A percentile compares a stretch with the other conserved stretches of the same genome.
Evolutionary conservation across 1,284 basidiomycete genomes (phyloP).

Genomic region (Malassezia arunalokei): DNA sequence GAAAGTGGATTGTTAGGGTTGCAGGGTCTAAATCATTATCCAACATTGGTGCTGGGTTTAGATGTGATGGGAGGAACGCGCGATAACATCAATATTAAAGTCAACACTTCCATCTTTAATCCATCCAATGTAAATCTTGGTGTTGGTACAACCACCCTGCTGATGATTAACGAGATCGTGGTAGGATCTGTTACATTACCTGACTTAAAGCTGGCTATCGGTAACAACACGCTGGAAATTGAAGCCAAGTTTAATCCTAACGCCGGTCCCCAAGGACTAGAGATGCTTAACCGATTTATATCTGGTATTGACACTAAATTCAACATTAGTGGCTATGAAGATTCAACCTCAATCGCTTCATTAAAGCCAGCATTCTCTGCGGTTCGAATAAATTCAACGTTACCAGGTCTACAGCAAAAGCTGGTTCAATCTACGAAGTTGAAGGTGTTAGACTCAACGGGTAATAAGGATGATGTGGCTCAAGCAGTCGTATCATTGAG

Average conservation of each 20-base stretch:
- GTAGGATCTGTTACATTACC: conserved; percentile 32
- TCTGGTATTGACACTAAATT: conserved; percentile 48
- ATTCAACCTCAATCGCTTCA: conserved; percentile 57
- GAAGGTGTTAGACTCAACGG: conserved; percentile 59
- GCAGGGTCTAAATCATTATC: conserved; percentile 55
- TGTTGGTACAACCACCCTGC: conserved; percentile 48
- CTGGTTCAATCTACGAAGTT: conserved; percentile 54
- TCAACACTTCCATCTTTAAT: conserved; percentile 56
- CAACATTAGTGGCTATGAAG: conserved; percentile 51
- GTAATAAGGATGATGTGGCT: conserved; percentile 56
- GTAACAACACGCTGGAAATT: conserved; percentile 36
- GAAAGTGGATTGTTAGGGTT: conserved; percentile 58
- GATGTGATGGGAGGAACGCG: conserved; percentile 60
- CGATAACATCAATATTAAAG: conserved; percentile 56
- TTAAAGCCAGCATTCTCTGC: conserved; percentile 57
- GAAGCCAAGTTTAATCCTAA: conserved; percentile 53
- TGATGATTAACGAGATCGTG: conserved; percentile 51
- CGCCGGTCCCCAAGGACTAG: conserved; percentile 54
- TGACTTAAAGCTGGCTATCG: conserved; percentile 28
- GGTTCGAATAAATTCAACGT: conserved; percentile 54
- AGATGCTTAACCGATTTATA: conserved; percentile 62
- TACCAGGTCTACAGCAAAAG: conserved; percentile 57
- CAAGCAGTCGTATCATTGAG: conserved; percentile 57
- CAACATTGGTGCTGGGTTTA: conserved; percentile 54
- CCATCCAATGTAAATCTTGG: conserved; percentile 59